Base-by-base conservation (phyloP, 2,329 filamentous ascomycete genomes). In the Colletotrichum tropicicola region DNA sequence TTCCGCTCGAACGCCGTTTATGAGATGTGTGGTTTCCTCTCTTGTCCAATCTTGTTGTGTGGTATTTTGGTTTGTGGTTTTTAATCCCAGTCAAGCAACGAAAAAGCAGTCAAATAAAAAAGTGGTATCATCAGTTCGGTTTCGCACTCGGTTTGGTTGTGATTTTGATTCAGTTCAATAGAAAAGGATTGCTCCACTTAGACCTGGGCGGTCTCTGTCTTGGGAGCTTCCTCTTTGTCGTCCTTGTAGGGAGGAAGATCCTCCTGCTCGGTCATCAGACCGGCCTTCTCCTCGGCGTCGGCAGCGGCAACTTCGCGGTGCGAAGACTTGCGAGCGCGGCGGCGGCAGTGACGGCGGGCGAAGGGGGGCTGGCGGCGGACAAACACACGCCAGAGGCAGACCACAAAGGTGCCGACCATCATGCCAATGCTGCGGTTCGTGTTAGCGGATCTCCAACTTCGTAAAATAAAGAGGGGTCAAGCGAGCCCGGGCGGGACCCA, bases 361-460 rank as follows among this genome's bases (percentile, higher is more conserved):
- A 73, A 73, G 56, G 71, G 71, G 41, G 69, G 63, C 64, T 71
- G 69, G 51, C 83, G 80, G 55, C 86, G 85, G 71, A 66, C 52
- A 66, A 89, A 73, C 66, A 83, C 77, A 67, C 86, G 85, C 80
- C 87, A 87, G 25, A 89, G 52, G 62, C 86, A 87, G 54, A 90
- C 83, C 57, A 89, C 80, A 56, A 90, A 70, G 53, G 86, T 88
- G 67, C 89, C 90, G 41, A 91, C 75, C 61, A 89, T 78, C 85
- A 93, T 90, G 58, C 89, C 90, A 48, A 92, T 73, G 41, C 84
- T 86, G 58, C 41, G 45, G 25, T 45, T 17, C 23, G 6, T 60
- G 69, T 81, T 70, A 80, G 78, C 47, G 35, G n/a, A 45, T 19
- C 44, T 64, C 35, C 59, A 49, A 28, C 8, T 39, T 32, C 6